Evolutionary conservation across 1,139 yeast species (phyloP).

Genomic region (Sugiyamaella pinicola): DNA sequence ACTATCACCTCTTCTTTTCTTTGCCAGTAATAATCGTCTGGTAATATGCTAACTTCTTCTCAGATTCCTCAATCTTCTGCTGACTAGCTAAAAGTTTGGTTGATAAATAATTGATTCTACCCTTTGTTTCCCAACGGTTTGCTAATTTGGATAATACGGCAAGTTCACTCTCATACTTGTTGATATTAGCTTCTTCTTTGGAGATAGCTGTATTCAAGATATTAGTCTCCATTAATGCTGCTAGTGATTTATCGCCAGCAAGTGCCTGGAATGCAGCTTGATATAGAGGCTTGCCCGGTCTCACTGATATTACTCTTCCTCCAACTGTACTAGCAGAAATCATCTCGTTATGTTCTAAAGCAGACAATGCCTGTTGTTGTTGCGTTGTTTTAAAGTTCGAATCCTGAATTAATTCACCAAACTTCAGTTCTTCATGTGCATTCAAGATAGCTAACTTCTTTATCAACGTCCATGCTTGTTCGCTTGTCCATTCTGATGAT

Average conservation of each 20-base stretch:
- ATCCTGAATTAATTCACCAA: slow-evolving; percentile 30
- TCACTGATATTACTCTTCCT: slow-evolving; percentile 67
- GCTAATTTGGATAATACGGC: slow-evolving; percentile 54
- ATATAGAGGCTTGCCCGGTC: slow-evolving; percentile 83
- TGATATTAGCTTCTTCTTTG: slow-evolving; percentile 65
- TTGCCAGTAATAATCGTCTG: slow-evolving; percentile 27
- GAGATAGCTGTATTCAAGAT: slow-evolving; percentile 57
- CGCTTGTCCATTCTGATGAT: slow-evolving; percentile 60
- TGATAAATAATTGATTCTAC: slow-evolving; percentile 65
- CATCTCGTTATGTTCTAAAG: slow-evolving; percentile 79
- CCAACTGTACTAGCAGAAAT: slow-evolving; percentile 68
- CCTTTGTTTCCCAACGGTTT: slow-evolving; percentile 54
- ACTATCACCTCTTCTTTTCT: neutral
- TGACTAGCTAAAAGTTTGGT: slow-evolving; percentile 57
- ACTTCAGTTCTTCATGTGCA: slow-evolving; percentile 20
- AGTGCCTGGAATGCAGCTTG: slow-evolving; percentile 76
- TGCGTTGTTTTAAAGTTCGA: slow-evolving; percentile 66
- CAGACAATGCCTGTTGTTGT: slow-evolving; percentile 55
- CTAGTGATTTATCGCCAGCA: slow-evolving; percentile 58
- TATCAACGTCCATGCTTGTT: slow-evolving; percentile 88
- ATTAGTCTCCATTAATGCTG: slow-evolving; percentile 64
- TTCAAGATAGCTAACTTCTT: slow-evolving; percentile 53
- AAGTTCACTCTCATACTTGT: slow-evolving; percentile 70
- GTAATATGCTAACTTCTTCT: slow-evolving; percentile 36
- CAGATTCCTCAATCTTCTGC: slow-evolving; percentile 49